These are phyloP conservation scores for Cyathus striatus DNA, from an alignment of 768 basidiomycete species.

Conservation along the genomic window DNA sequence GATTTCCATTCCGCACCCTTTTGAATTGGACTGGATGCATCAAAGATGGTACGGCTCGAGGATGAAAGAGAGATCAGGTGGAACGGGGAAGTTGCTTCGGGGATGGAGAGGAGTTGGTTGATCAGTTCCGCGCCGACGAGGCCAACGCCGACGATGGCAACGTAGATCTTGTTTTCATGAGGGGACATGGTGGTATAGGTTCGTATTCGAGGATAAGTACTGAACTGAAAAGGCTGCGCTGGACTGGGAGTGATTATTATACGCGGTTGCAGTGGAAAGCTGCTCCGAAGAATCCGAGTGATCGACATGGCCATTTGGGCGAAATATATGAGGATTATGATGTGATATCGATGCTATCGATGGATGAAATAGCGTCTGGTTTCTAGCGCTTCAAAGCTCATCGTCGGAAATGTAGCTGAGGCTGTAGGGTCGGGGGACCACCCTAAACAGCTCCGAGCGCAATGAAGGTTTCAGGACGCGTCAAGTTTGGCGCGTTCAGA, in stretches of 20 bases:
- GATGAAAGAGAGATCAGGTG: constrained; percentile 66
- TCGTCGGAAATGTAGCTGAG: no score
- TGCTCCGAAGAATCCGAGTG: not conserved
- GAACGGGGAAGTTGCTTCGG: constrained; percentile 50
- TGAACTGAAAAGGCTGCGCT: not conserved
- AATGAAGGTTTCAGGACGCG: no score
- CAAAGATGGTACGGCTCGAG: constrained; percentile 56
- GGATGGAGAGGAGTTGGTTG: constrained; percentile 68
- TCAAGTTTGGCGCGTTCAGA: no score
- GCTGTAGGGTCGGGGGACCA: no score
- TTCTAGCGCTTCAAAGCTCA: no score
- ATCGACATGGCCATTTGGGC: no score
- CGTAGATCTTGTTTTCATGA: constrained; percentile 28
- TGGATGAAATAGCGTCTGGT: no score
- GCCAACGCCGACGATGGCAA: constrained; percentile 88
- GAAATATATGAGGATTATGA: not conserved
- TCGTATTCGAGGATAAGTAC: not conserved
- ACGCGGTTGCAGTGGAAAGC: not conserved
- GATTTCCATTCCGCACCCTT: constrained; percentile 31
- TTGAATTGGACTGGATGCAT: constrained; percentile 36
- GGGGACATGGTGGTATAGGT: constrained; percentile 16
- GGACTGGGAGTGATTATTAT: no score
- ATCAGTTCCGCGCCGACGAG: constrained; percentile 90
- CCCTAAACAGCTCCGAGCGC: no score
- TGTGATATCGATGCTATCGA: constrained; percentile 1